Evolutionary conservation across 768 basidiomycete species (phyloP).

Genomic region (Calocybe cyanea): DNA sequence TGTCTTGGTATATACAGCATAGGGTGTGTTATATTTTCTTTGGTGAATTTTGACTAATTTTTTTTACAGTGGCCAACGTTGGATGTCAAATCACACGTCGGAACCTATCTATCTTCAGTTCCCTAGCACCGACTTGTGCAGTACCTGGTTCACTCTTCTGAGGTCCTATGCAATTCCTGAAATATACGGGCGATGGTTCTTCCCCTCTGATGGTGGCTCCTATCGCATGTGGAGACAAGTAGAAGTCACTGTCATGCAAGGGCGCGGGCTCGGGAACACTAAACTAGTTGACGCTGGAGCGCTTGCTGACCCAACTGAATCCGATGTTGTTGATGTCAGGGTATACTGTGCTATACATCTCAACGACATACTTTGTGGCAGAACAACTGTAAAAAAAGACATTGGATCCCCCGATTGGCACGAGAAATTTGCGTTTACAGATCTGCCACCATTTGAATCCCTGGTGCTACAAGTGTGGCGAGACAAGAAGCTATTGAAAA

Average conservation of each 20-base stretch:
- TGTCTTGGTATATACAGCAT: conserved; percentile 69
- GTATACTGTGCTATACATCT: conserved; percentile 77
- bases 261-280: conserved; percentile 62
- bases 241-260: conserved; percentile 69
- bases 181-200: conserved; percentile 61
- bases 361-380: conserved; percentile 63
- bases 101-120: conserved; percentile 80
- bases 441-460: conserved; percentile 74
- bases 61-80: conserved; percentile 50
- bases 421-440: conserved; percentile 69
- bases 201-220: conserved; percentile 61
- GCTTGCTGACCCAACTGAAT: conserved; percentile 31
- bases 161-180: conserved; percentile 80
- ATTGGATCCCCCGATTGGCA: conserved; percentile 76
- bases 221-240: conserved; percentile 89
- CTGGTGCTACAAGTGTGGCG: conserved; percentile 67
- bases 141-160: conserved; percentile 77
- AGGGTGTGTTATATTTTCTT: conserved; percentile 35
- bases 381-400: conserved; percentile 71
- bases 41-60: background rate
- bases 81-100: conserved; percentile 44
- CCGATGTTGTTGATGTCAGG: conserved; percentile 60
- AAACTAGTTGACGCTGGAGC: conserved; percentile 33
- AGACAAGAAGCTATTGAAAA: conserved; percentile 62
- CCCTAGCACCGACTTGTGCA: conserved; percentile 53